Base-by-base conservation (phyloP, 768 basidiomycete genomes). In the Trametes cinnabarina region DNA sequence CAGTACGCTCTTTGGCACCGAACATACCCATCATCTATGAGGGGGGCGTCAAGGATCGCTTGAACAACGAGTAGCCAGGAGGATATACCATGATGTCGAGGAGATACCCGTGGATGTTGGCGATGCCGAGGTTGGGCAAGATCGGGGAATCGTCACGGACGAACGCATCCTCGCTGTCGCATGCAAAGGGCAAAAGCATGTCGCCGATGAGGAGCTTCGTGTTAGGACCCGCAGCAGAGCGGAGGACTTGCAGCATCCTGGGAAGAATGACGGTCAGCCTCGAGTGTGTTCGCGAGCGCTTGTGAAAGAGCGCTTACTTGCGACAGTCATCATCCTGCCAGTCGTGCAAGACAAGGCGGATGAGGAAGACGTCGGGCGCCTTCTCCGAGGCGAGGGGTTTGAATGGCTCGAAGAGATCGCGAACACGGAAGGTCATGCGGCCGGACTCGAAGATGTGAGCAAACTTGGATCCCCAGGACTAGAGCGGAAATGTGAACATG, bases 1-100 rank as follows among this genome's bases (percentile, higher is more conserved):
- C 72, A 0, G 86, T 89, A 10, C 87, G 78, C 64, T 89, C 87
- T 65, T 87, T 83, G 5, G 81, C 77, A 57, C 87, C 86, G 67
- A 87, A 84, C 51, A 77, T 77, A 15, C 77, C 77, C 69, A 84
- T 82, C 87, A 88, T 88, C 86, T 88, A 19, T 19, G 6, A 42
- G 19, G 19, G 12, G 17, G 9, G 39, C 15, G n/a, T n/a, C 39
- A n/a, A 40, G 39, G 17, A 6, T 20, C 11, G 5, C 5, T 4
- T 23, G 6, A 15, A 10, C 1, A 2, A 10, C 6, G 19, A 15
- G 12, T n/a, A n/a, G 20, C 34, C 17, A 11, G 3, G 19, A 34
- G 12, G 6, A 22, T 42, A 7, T 30, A 54, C 58, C 32, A 32
- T 34, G 47, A 60, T 28, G 41, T 60, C 58, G 32, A 54, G 22